Evolutionary conservation across 805 yeast species (phyloP).

Genomic region (Yamadazyma akitaensis): DNA sequence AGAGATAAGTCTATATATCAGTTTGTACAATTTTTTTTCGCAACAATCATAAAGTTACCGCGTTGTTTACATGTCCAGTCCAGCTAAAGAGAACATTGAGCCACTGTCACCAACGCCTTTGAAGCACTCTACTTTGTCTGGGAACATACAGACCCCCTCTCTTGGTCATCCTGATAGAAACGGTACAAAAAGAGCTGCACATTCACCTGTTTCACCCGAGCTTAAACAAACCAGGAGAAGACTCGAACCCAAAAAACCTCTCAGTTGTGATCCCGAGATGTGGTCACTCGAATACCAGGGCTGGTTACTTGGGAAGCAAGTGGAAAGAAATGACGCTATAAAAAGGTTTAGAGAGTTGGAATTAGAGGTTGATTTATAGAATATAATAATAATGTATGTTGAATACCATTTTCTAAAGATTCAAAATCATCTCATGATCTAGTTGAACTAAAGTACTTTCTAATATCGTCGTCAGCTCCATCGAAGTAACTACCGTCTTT

Average conservation of each 20-base stretch:
- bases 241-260: slow-evolving; percentile 12
- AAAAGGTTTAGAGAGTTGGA: slow-evolving; percentile 29
- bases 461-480: slow-evolving; percentile 42
- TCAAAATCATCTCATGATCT: slow-evolving; percentile 19
- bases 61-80: slow-evolving; percentile 1
- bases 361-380: not conserved
- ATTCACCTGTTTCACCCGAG: slow-evolving; percentile 34
- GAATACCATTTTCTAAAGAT: not conserved
- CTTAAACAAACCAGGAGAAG: slow-evolving; percentile 18
- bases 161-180: not conserved
- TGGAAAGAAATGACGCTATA: slow-evolving; percentile 22
- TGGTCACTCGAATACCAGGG: slow-evolving; percentile 25
- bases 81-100: not conserved
- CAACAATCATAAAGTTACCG: not conserved
- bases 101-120: not conserved
- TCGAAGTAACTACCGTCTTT: slow-evolving; percentile 40
- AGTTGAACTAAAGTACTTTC: slow-evolving; percentile 51
- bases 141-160: not conserved
- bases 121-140: not conserved
- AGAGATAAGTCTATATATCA: too few species aligned
- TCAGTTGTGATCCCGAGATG: slow-evolving; percentile 10
- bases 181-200: slow-evolving; percentile 28
- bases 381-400: not conserved
- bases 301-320: slow-evolving; percentile 27
- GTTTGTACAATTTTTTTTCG: too few species aligned